phyloP scores from a whole-genome alignment of 331 rosid species.

The Pyracantha coccinea region DNA sequence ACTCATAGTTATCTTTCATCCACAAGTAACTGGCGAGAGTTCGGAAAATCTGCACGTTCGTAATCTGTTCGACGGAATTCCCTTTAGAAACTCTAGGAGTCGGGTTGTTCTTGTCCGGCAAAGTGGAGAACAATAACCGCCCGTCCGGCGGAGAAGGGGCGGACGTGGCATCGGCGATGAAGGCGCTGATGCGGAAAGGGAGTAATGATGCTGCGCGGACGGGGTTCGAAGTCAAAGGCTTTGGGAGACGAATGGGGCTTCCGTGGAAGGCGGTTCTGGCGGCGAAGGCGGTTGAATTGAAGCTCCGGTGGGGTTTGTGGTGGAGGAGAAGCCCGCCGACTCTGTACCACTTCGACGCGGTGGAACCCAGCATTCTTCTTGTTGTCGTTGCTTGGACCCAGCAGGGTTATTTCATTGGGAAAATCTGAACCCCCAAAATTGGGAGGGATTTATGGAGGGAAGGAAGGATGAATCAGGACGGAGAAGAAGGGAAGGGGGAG shows the following conservation, averaged over 20 bases:
- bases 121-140: conserved; percentile 26
- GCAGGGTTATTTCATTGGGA: background rate
- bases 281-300: background rate
- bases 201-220: background rate
- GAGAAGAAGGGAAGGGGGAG: background rate
- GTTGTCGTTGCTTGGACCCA: background rate
- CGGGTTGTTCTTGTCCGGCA: conserved; percentile 6
- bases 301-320: background rate
- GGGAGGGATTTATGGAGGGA: background rate
- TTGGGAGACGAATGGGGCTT: background rate
- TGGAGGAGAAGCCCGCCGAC: conserved; percentile 7
- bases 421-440: background rate
- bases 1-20: conserved; percentile 83
- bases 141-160: conserved; percentile 9
- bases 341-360: conserved; percentile 17
- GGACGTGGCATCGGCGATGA: conserved; percentile 25
- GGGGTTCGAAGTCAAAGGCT: background rate
- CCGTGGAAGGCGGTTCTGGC: conserved; percentile 18
- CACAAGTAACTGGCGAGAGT: conserved; percentile 88
- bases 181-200: conserved; percentile 22
- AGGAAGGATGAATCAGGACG: background rate
- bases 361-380: conserved; percentile 17
- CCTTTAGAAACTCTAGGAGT: conserved; percentile 11
- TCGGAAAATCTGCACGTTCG: conserved; percentile 52
- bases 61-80: conserved; percentile 24